Base-by-base conservation (phyloP, 306 rosid species). In the Vachellia collinsii region DNA sequence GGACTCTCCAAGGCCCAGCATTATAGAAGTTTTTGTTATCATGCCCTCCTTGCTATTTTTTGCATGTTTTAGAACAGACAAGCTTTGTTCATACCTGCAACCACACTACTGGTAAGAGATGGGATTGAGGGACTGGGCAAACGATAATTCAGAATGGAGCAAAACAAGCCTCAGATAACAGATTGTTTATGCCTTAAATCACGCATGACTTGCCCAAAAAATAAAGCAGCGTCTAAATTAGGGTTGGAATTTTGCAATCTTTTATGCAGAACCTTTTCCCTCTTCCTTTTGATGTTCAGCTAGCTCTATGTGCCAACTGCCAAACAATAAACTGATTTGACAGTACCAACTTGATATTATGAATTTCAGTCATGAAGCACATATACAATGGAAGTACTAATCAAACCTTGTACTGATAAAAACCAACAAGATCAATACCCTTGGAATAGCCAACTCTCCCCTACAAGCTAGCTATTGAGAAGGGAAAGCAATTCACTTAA, bases 1-100 rank as follows among this genome's bases (percentile, higher is more conserved):
- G 10, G 97, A 72, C 88, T 95, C 99, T 71, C 97, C 98, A 16
- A 95, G 99, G 79, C 99, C 99, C 83, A 95, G 82, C 99, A 95
- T 95, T 87, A 93, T 91, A 77, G 98, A 95, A 59, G 98, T 72
- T 91, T 95, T 95, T 56, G 98, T 95, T 77, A 93, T 90, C 99
- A 95, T 93, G 5, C 99, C 91, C 81, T 84, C 89, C 89, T 90
- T 92, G 87, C 92, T 89, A 69, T 38, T 71, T 77, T 94, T 94
- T 81, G 97, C 97, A 86, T 94, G 94, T 51, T 86, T 87, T 48
- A 94, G 85, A 87, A 94, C 97, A 42, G 97, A 86, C 79, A 92
- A 83, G 82, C 98, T 94, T 87, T 94, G 98, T 73, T 87, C 90
- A 65, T 94, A 94, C 87, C 98, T 94, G 91, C 86, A 65, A 72